These are phyloP conservation scores for Entoloma clypeatum DNA, from an alignment of 1,284 basidiomycete species.

Conservation along the genomic window DNA sequence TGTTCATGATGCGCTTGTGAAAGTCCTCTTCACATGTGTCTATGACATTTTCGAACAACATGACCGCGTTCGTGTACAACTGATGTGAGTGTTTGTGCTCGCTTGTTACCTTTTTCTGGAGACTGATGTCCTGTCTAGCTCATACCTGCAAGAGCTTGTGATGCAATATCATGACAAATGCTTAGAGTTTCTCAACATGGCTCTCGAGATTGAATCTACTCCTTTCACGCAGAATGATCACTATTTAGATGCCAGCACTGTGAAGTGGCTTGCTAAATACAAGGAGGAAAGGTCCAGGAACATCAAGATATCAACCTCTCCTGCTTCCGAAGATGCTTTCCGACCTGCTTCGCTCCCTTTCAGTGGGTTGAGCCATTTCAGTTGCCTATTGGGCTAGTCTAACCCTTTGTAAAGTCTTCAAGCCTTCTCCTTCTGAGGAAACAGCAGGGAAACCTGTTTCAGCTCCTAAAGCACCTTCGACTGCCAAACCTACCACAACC, in stretches of 20 bases:
- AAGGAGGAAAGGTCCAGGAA: conserved; percentile 26
- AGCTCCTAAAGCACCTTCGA: too few relatives aligned
- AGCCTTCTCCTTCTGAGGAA: too few relatives aligned
- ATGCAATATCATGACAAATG: conserved; percentile 22
- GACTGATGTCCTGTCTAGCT: conserved; percentile 16
- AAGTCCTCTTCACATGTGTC: conserved; percentile 21
- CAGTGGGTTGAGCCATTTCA: too few relatives aligned
- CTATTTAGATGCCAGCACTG: conserved; percentile 29
- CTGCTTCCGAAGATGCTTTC: too few relatives aligned
- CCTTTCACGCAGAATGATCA: conserved; percentile 40
- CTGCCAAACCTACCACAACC: too few relatives aligned
- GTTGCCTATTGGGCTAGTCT: too few relatives aligned
- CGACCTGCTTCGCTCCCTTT: too few relatives aligned
- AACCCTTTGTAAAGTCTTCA: too few relatives aligned
- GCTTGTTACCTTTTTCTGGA: not conserved
- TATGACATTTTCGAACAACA: conserved; percentile 29
- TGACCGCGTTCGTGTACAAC: conserved; percentile 23
- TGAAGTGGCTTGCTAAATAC: conserved; percentile 36
- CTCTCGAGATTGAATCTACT: conserved; percentile 30
- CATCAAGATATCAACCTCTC: too few relatives aligned
- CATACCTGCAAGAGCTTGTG: conserved; percentile 23
- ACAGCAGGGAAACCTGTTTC: too few relatives aligned
- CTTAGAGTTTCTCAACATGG: conserved; percentile 22
- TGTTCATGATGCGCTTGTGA: conserved; percentile 21
- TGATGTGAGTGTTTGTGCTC: conserved; percentile 25